A percentile compares a stretch with the other conserved stretches of the same genome.
phyloP scores from a whole-genome alignment of 805 yeast genomes.

The Candida silvicultrix region DNA sequence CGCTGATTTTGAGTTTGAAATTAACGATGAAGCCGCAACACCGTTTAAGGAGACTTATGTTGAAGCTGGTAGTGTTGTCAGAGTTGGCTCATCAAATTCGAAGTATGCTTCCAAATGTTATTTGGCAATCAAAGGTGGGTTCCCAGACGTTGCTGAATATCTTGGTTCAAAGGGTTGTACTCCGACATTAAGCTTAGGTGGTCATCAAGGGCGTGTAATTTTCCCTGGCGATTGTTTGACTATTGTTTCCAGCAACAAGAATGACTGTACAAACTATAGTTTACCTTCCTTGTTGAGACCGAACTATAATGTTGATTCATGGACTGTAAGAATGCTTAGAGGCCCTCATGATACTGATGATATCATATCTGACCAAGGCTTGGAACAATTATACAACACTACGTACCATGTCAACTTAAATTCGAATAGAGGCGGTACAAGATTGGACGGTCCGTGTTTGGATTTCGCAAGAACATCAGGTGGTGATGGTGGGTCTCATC shows the following conservation, averaged over 20 bases:
- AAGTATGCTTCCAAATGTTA: constrained; percentile 17
- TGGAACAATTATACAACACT: constrained; percentile 15
- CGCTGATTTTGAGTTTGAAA: constrained; percentile 15
- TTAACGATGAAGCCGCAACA: constrained; percentile 10
- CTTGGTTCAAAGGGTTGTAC: constrained; percentile 25
- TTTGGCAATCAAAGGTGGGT: constrained; percentile 24
- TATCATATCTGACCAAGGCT: constrained; percentile 20
- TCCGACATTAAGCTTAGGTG: constrained; percentile 23
- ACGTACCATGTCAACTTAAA: constrained; percentile 21
- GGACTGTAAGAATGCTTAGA: constrained; percentile 19
- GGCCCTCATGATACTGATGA: constrained; percentile 27
- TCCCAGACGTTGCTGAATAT: constrained; percentile 24
- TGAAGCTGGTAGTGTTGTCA: constrained; percentile 17
- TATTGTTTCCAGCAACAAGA: constrained; percentile 1
- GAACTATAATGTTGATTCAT: constrained; percentile 6
- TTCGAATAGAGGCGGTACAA: constrained; percentile 25
- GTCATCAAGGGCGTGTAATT: constrained; percentile 25
- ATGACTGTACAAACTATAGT: constrained; percentile 8
- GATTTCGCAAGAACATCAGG: constrained; percentile 18
- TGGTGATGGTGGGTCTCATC: constrained; percentile 27
- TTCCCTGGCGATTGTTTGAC: constrained; percentile 24
- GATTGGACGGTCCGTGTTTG: constrained; percentile 24
- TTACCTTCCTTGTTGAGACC: constrained; percentile 16
- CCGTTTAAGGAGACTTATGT: too few relatives aligned
- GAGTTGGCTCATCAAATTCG: constrained; percentile 17